A percentile compares a stretch with the other conserved stretches of the same genome.
Conservation (phyloP, 139 green algal species). For the Coelastrella sp. region DNA sequence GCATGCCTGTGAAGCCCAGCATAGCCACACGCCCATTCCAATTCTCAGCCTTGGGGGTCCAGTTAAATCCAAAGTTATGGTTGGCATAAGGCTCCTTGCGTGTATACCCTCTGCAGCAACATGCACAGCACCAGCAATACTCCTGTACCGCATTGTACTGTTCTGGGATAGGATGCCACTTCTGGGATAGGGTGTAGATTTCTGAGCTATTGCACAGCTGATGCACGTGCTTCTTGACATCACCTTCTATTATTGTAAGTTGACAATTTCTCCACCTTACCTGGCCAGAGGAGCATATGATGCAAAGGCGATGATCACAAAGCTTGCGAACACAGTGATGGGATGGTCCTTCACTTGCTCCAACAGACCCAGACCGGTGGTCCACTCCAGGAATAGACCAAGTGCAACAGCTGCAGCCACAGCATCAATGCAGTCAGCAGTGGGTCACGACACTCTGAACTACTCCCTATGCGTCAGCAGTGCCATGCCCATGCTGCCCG, state of each 20-base stretch:
- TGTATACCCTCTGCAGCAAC: conserved; percentile 25
- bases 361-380: conserved; percentile 13
- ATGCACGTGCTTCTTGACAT: too few relatives aligned
- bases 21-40: conserved; percentile 42
- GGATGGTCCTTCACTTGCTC: conserved; percentile 30
- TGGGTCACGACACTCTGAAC: background rate
- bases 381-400: background rate
- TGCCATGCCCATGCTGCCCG: background rate
- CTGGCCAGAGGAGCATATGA: conserved; percentile 32
- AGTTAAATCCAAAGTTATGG: conserved; percentile 30
- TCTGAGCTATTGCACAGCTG: too few relatives aligned
- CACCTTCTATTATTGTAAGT: too few relatives aligned
- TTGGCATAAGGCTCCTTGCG: conserved; percentile 45
- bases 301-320: conserved; percentile 31
- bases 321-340: conserved; percentile 8
- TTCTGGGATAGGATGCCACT: background rate
- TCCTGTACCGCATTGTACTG: background rate
- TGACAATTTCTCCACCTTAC: background rate
- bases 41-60: conserved; percentile 31
- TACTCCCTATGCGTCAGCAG: background rate
- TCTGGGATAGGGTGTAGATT: background rate
- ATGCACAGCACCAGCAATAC: background rate
- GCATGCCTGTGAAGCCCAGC: conserved; percentile 41
- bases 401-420: conserved; percentile 34
- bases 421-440: background rate